Evolutionary conservation across 176 grass and related monocot genomes (phyloP).

Genomic region (Poa pratensis): DNA sequence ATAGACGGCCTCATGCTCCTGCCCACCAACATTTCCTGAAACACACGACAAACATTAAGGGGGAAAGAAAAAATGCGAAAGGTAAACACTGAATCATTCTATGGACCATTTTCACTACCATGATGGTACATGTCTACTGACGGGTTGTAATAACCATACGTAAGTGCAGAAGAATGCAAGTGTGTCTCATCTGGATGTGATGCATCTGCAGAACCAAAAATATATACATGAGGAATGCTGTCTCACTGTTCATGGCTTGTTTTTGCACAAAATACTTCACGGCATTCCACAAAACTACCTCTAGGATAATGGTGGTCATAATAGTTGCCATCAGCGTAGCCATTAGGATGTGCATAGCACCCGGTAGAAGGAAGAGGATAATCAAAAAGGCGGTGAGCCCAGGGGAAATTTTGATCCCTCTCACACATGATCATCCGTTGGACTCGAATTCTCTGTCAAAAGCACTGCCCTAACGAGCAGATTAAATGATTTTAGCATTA

Average conservation of each 20-base stretch:
- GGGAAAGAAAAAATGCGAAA: neutral
- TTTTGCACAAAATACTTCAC: constrained; percentile 27
- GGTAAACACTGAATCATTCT: neutral
- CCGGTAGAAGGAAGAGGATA: constrained; percentile 58
- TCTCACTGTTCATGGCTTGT: neutral
- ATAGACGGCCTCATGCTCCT: constrained; percentile 59
- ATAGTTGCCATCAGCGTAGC: constrained; percentile 58
- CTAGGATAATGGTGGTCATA: constrained; percentile 64
- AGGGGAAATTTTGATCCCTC: constrained; percentile 70
- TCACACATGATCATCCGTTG: constrained; percentile 74
- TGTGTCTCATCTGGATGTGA: constrained; percentile 70
- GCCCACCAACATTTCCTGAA: constrained; percentile 54
- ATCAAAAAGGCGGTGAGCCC: constrained; percentile 74
- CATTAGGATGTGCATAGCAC: constrained; percentile 59
- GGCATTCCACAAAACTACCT: constrained; percentile 49
- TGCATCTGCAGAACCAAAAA: constrained; percentile 66
- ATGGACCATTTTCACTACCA: constrained; percentile 58
- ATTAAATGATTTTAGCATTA: constrained; percentile 39
- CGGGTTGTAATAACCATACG: constrained; percentile 68
- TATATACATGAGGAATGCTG: constrained; percentile 32
- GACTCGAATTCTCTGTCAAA: constrained; percentile 35
- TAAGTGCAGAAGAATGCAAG: constrained; percentile 61
- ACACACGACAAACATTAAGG: constrained; percentile 11
- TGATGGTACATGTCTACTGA: constrained; percentile 74
- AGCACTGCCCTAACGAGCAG: constrained; percentile 36